Evolutionary conservation across 169 alveolate genomes (phyloP).

Genomic region (Hepatocystis sp.): DNA sequence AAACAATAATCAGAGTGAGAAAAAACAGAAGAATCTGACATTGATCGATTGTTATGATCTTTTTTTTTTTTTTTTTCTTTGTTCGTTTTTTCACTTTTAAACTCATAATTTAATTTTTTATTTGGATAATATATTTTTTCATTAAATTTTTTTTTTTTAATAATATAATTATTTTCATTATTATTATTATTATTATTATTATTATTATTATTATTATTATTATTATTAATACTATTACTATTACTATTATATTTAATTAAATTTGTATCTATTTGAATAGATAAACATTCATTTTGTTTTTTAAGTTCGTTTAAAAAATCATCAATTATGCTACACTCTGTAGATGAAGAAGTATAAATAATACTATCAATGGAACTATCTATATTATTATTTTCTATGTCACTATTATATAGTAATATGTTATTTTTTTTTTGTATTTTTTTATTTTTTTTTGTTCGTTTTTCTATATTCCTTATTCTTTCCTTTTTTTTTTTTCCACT

Average conservation of each 20-base stretch:
- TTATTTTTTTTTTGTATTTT: constrained; percentile 2
- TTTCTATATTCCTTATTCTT: not conserved
- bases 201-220: too few relatives aligned
- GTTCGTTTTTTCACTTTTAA: not conserved
- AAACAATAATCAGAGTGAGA: not conserved
- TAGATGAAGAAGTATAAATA: constrained; percentile 8
- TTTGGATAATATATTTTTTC: constrained; percentile 52
- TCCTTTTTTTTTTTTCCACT: not conserved
- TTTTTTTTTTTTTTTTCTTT: too few relatives aligned
- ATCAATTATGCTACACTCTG: constrained; percentile 15
- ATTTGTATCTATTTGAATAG: constrained; percentile 10
- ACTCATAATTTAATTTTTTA: not conserved
- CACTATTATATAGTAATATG: not conserved
- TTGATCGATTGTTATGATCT: too few relatives aligned
- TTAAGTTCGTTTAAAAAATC: constrained; percentile 22
- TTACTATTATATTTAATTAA: too few relatives aligned
- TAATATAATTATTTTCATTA: too few relatives aligned
- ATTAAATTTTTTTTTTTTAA: constrained; percentile 9
- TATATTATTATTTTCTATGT: too few relatives aligned
- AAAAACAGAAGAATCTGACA: not conserved
- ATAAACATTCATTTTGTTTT: constrained; percentile 25
- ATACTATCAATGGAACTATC: too few relatives aligned
- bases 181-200: too few relatives aligned
- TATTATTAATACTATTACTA: too few relatives aligned
- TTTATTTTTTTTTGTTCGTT: not conserved